phyloP scores from a whole-genome alignment of 2,329 filamentous ascomycete species.

The Penicillium freii region DNA sequence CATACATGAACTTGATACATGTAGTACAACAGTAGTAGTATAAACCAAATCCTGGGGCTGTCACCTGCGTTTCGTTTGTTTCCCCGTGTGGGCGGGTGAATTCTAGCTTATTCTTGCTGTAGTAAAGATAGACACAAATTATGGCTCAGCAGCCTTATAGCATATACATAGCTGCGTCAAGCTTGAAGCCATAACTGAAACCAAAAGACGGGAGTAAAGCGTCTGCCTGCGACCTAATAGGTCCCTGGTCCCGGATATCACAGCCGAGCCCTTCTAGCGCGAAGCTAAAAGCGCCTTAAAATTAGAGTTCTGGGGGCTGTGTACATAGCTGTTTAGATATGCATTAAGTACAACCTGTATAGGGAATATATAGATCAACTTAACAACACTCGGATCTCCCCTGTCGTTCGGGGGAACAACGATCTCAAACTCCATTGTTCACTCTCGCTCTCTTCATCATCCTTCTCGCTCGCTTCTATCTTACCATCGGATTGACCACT shows the following conservation, averaged over 20 bases:
- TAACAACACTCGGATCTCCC: conserved; percentile 62
- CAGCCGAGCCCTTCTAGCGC: neutral
- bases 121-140: too few relatives aligned
- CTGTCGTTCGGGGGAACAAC: conserved; percentile 62
- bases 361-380: conserved; percentile 42
- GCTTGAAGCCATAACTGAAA: too few relatives aligned
- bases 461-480: conserved; percentile 31
- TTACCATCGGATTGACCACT: conserved; percentile 21
- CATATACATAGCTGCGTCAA: too few relatives aligned
- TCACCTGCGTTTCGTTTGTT: too few relatives aligned
- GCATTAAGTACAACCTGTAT: neutral
- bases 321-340: neutral
- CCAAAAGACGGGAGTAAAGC: too few relatives aligned
- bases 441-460: conserved; percentile 34
- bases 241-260: neutral
- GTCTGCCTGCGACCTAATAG: neutral
- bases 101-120: too few relatives aligned
- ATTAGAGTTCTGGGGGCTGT: neutral
- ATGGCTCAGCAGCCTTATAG: too few relatives aligned
- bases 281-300: neutral
- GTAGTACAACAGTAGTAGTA: too few relatives aligned
- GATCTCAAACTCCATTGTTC: conserved; percentile 48
- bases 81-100: too few relatives aligned
- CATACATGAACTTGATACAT: too few relatives aligned
- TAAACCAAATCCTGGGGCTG: too few relatives aligned